Conservation (phyloP, 2,329 filamentous ascomycete genomes). For the Xylariaceae sp. region DNA sequence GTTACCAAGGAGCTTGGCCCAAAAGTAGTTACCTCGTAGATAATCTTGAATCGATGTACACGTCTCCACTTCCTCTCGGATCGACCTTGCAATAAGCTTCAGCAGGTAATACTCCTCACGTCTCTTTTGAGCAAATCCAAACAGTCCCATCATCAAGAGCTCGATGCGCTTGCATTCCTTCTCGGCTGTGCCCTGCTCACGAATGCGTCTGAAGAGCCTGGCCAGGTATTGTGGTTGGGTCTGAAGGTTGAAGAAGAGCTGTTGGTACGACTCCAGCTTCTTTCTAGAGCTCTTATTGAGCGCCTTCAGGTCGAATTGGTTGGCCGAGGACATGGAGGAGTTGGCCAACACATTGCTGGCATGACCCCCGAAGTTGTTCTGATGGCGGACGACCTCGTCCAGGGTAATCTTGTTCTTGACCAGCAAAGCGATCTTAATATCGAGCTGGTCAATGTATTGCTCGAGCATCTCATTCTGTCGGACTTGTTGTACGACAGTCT, state of each 20-base stretch:
- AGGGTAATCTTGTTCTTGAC: constrained; percentile 99
- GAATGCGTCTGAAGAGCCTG: constrained; percentile 76
- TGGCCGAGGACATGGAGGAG: constrained; percentile 80
- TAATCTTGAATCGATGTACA: constrained; percentile 76
- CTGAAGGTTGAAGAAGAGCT: constrained; percentile 94
- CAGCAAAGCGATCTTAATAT: constrained; percentile 96
- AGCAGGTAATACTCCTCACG: constrained; percentile 95
- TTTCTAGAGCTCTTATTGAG: constrained; percentile 94
- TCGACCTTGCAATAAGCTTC: constrained; percentile 78
- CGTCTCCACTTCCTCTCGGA: constrained; percentile 79
- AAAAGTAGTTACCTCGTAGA: constrained; percentile 86
- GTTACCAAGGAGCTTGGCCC: constrained; percentile 78
- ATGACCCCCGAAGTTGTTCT: constrained; percentile 91
- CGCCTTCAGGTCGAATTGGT: constrained; percentile 94
- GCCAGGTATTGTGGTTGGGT: constrained; percentile 95
- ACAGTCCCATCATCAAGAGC: constrained; percentile 91
- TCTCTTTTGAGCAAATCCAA: constrained; percentile 94
- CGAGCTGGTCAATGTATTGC: constrained; percentile 96
- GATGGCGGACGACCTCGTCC: constrained; percentile 94
- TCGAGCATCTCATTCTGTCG: constrained; percentile 95
- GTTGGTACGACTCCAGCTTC: constrained; percentile 95
- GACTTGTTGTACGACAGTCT: constrained; percentile 95
- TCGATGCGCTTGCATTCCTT: constrained; percentile 92
- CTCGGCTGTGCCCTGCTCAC: constrained; percentile 79
- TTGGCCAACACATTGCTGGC: constrained; percentile 82